Conservation (phyloP, 2,329 filamentous ascomycete species). For the Gliomastix tumulicola region DNA sequence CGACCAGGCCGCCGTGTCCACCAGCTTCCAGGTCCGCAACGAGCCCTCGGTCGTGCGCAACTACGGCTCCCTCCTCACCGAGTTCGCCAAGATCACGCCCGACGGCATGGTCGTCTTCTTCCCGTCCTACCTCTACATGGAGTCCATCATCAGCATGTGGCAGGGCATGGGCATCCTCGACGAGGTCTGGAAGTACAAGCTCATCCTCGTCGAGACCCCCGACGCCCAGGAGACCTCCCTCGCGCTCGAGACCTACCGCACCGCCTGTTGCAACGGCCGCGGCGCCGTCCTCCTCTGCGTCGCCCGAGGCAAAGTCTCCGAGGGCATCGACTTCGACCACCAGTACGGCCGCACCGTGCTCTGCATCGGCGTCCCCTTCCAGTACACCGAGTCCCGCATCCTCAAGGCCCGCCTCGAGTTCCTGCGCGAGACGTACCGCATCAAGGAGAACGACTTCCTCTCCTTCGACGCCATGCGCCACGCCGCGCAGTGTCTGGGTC, state of each 20-base stretch:
- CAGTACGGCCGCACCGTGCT: conserved; percentile 95
- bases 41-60: conserved; percentile 96
- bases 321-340: conserved; percentile 98
- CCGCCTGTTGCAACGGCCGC: conserved; percentile 93
- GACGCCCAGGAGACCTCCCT: conserved; percentile 96
- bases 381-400: conserved; percentile 97
- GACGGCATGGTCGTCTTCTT: conserved; percentile 99
- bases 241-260: conserved; percentile 92
- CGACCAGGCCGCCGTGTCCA: conserved; percentile 89
- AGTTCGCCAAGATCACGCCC: conserved; percentile 92
- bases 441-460: conserved; percentile 93
- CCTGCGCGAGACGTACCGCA: conserved; percentile 92
- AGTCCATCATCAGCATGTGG: conserved; percentile 98
- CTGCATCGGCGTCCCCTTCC: conserved; percentile 95
- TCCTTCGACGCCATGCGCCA: conserved; percentile 99
- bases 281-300: conserved; percentile 92
- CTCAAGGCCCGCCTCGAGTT: conserved; percentile 94
- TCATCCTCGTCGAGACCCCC: conserved; percentile 95
- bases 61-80: conserved; percentile 86
- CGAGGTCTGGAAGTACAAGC: conserved; percentile 97
- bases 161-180: conserved; percentile 97
- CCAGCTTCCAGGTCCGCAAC: conserved; percentile 89
- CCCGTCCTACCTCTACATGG: conserved; percentile 98
- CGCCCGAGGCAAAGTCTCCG: conserved; percentile 91
- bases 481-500: conserved; percentile 90